Percentiles rank a stretch among this genome's conserved stretches.
phyloP scores from a whole-genome alignment of 2,329 filamentous ascomycete genomes.

The Curvularia spicifera region DNA sequence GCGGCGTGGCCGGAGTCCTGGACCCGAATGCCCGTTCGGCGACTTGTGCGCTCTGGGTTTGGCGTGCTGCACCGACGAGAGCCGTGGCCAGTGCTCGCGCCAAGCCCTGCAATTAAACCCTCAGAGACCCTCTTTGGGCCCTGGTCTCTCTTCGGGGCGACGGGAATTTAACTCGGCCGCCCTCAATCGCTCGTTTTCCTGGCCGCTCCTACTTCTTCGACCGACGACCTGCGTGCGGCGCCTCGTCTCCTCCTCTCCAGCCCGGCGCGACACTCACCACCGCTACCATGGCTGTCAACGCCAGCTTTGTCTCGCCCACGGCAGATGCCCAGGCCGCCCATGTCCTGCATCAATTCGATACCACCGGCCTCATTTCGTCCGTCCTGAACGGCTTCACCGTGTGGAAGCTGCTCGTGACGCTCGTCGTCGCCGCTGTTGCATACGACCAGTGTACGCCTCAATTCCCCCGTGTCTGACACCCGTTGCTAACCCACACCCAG shows the following conservation, averaged over 20 bases:
- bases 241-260: not conserved
- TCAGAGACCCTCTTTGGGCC: conserved; percentile 23
- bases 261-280: conserved; percentile 10
- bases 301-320: conserved; percentile 50
- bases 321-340: conserved; percentile 48
- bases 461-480: conserved; percentile 1
- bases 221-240: conserved; percentile 13
- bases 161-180: conserved; percentile 16
- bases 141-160: conserved; percentile 5
- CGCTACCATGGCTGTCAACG: conserved; percentile 45
- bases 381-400: conserved; percentile 40
- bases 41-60: conserved; percentile 13
- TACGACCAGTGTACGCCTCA: conserved; percentile 86
- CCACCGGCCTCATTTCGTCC: conserved; percentile 41
- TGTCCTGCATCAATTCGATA: conserved; percentile 38
- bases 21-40: conserved; percentile 14
- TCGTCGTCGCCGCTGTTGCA: conserved; percentile 73
- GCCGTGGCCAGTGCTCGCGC: conserved; percentile 10
- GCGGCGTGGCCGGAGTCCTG: conserved; percentile 8
- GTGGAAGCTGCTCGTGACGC: conserved; percentile 59
- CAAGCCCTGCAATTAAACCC: conserved; percentile 25
- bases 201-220: conserved; percentile 5
- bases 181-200: conserved; percentile 11
- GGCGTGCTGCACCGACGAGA: not conserved
- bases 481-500: conserved; percentile 54